phyloP scores from a whole-genome alignment of 441 rosid species.

The Iberis amara region DNA sequence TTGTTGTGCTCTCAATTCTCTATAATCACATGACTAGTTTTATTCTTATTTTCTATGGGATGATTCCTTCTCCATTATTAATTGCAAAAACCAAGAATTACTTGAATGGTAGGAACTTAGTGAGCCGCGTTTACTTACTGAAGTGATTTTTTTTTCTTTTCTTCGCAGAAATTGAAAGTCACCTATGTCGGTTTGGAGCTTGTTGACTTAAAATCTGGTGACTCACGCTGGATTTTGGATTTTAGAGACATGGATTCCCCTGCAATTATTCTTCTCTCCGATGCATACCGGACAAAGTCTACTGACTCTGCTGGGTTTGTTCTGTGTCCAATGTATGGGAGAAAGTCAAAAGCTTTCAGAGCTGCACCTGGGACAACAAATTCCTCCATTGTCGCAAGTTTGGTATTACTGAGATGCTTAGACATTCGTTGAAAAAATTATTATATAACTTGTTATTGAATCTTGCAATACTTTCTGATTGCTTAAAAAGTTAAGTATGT shows the following conservation, averaged over 20 bases:
- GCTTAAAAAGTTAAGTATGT: background rate
- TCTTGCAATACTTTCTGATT: constrained; percentile 7
- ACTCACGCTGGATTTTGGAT: constrained; percentile 92
- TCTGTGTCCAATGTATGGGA: constrained; percentile 87
- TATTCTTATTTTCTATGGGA: constrained; percentile 7
- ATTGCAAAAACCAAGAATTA: constrained; percentile 8
- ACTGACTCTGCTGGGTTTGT: constrained; percentile 72
- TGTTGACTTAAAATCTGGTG: constrained; percentile 70
- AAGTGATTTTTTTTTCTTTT: background rate
- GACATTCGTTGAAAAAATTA: constrained; percentile 18
- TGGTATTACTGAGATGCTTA: constrained; percentile 51
- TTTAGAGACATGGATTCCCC: constrained; percentile 98
- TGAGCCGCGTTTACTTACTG: background rate
- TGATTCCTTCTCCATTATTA: constrained; percentile 1
- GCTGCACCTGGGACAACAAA: constrained; percentile 93
- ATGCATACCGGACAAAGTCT: constrained; percentile 63
- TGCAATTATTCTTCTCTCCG: constrained; percentile 69
- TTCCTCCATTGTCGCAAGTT: constrained; percentile 64
- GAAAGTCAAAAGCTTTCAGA: constrained; percentile 98
- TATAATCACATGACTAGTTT: background rate
- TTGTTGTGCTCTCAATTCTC: background rate
- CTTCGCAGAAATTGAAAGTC: constrained; percentile 74
- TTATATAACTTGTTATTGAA: background rate
- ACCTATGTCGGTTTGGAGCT: constrained; percentile 85
- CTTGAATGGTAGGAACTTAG: background rate